These are phyloP conservation scores for Trichoderma sp. DNA, from an alignment of 2,329 filamentous ascomycete species.

Conservation along the genomic window DNA sequence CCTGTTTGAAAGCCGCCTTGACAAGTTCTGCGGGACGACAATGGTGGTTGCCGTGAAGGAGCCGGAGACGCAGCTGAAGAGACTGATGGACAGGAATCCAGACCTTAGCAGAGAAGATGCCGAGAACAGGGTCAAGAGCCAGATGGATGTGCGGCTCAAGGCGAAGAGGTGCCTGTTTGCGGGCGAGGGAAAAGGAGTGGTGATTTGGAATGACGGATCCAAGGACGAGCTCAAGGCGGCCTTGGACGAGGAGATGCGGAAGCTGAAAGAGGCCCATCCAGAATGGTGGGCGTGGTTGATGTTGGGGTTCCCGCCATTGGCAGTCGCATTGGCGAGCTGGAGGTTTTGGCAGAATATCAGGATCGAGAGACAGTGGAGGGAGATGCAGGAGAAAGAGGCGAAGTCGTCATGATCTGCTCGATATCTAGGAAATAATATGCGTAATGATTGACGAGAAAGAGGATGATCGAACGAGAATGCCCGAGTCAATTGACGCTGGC, in stretches of 20 bases:
- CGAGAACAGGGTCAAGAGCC: constrained; percentile 79
- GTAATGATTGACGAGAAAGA: not conserved
- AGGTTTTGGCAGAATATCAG: constrained; percentile 71
- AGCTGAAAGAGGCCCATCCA: constrained; percentile 66
- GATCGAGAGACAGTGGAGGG: constrained; percentile 72
- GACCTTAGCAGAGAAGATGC: constrained; percentile 86
- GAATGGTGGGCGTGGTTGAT: constrained; percentile 81
- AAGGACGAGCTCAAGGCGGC: constrained; percentile 69
- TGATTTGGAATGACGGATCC: constrained; percentile 88
- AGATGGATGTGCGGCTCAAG: constrained; percentile 84
- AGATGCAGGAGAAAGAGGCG: constrained; percentile 50
- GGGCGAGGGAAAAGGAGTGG: constrained; percentile 66
- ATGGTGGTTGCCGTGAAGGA: constrained; percentile 85
- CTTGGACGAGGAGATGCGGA: constrained; percentile 65
- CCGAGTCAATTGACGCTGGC: no score
- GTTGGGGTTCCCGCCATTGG: constrained; percentile 73
- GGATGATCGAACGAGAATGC: not conserved
- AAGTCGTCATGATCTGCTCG: constrained; percentile 26
- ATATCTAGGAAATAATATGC: not conserved
- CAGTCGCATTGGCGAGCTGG: constrained; percentile 68
- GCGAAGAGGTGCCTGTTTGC: constrained; percentile 72
- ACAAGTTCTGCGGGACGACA: constrained; percentile 81
- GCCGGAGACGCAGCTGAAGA: constrained; percentile 76
- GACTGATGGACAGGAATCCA: constrained; percentile 73
- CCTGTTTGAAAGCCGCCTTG: constrained; percentile 85